A percentile compares a stretch with the other conserved stretches of the same genome.
These are phyloP conservation scores for Xylaria sp. DNA, from an alignment of 2,329 filamentous ascomycete species.

Conservation along the genomic window DNA sequence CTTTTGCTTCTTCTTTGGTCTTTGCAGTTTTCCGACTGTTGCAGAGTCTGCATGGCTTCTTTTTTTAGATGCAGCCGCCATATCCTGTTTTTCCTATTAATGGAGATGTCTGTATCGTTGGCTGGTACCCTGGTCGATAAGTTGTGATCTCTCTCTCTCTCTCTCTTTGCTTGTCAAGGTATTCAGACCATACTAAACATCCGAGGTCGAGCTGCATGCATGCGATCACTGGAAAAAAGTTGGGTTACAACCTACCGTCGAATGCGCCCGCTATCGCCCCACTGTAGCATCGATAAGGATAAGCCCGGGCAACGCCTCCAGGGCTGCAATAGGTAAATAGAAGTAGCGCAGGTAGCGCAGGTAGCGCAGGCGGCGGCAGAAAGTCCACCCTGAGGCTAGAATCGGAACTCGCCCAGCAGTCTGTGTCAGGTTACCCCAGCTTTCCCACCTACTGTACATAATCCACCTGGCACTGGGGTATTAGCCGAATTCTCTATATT, in stretches of 20 bases:
- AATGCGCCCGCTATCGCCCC: constrained; percentile 18
- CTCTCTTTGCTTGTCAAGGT: background rate
- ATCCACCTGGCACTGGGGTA: too few relatives aligned
- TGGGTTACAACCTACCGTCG: constrained; percentile 13
- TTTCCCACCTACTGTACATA: too few relatives aligned
- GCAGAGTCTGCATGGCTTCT: constrained; percentile 37
- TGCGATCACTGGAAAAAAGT: constrained; percentile 14
- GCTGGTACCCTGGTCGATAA: background rate
- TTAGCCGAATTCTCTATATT: too few relatives aligned
- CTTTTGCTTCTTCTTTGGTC: constrained; percentile 58
- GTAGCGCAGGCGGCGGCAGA: too few relatives aligned
- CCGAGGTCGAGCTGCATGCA: background rate
- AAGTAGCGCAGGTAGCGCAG: too few relatives aligned
- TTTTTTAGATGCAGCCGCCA: constrained; percentile 40
- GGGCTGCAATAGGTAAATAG: too few relatives aligned
- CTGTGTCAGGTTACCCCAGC: too few relatives aligned
- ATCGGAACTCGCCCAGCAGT: too few relatives aligned
- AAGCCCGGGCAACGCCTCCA: background rate
- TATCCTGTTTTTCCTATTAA: constrained; percentile 1
- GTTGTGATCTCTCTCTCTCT: background rate
- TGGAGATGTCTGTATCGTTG: background rate
- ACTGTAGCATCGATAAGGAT: constrained; percentile 15
- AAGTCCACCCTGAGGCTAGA: too few relatives aligned
- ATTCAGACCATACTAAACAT: background rate
- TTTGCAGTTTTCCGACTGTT: constrained; percentile 41